Evolutionary conservation across 768 basidiomycete genomes (phyloP).

Genomic region (Nevesoporus exiguus): DNA sequence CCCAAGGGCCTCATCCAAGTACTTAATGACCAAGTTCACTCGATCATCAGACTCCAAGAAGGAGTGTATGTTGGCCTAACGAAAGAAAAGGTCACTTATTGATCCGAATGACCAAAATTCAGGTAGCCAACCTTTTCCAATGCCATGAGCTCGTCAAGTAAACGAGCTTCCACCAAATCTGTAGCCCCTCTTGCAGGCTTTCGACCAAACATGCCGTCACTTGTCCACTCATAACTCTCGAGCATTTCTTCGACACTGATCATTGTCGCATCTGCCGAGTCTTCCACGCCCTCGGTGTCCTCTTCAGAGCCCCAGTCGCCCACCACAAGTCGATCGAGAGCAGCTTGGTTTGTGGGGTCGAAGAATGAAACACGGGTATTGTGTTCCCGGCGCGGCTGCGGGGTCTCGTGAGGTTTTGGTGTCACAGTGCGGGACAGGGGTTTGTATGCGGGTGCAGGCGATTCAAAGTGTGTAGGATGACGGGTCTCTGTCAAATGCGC

Average conservation of each 20-base stretch:
- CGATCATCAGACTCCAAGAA: slow-evolving; percentile 96
- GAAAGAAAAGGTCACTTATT: background rate
- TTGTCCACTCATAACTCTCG: slow-evolving; percentile 97
- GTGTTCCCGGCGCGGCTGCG: slow-evolving; percentile 48
- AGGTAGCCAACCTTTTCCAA: slow-evolving; percentile 73
- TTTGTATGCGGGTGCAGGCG: slow-evolving; percentile 19
- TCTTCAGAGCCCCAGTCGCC: slow-evolving; percentile 44
- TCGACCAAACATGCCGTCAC: slow-evolving; percentile 67
- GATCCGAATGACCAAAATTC: background rate
- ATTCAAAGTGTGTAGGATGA: slow-evolving; percentile 19
- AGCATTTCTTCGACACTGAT: slow-evolving; percentile 97
- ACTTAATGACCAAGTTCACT: slow-evolving; percentile 78
- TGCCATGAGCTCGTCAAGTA: slow-evolving; percentile 87
- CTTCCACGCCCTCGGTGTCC: slow-evolving; percentile 58
- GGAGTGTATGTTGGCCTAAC: slow-evolving; percentile 89
- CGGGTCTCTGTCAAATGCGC: slow-evolving; percentile 7
- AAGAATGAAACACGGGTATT: slow-evolving; percentile 80
- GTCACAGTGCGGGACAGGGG: slow-evolving; percentile 28
- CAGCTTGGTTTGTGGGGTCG: slow-evolving; percentile 72
- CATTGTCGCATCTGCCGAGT: slow-evolving; percentile 77
- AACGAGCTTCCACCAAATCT: slow-evolving; percentile 86
- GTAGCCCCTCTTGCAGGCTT: slow-evolving; percentile 69
- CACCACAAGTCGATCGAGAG: slow-evolving; percentile 66
- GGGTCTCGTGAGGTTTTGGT: slow-evolving; percentile 30
- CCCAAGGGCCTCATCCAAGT: slow-evolving; percentile 81